Conservation (phyloP, 768 basidiomycete genomes). For the Naganishia vishniacii region DNA sequence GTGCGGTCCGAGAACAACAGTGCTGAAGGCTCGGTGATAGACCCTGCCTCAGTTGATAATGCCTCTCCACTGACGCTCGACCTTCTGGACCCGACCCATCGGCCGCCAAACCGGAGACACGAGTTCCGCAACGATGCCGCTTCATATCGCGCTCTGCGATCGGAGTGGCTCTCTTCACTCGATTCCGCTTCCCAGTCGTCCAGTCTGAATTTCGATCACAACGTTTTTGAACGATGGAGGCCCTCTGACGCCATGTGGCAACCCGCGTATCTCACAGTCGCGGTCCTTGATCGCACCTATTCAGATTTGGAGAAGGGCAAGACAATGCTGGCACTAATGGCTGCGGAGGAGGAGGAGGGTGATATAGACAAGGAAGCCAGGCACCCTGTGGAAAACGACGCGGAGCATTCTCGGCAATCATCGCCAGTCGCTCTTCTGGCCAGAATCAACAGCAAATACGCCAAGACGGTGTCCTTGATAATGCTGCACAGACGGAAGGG, state of each 20-base stretch:
- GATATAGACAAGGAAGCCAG: slow-evolving; percentile 28
- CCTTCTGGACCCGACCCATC: slow-evolving; percentile 28
- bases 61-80: slow-evolving; percentile 13
- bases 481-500: slow-evolving; percentile 42
- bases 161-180: slow-evolving; percentile 22
- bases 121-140: slow-evolving; percentile 28
- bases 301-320: slow-evolving; percentile 32
- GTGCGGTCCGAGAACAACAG: neutral
- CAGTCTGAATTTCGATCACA: neutral
- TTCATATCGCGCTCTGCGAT: neutral
- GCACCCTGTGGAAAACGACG: slow-evolving; percentile 19
- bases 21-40: too few species aligned
- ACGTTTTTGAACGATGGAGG: slow-evolving; percentile 30
- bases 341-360: slow-evolving; percentile 26
- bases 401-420: slow-evolving; percentile 8
- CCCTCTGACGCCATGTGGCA: slow-evolving; percentile 39
- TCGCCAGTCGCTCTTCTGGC: slow-evolving; percentile 35
- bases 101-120: slow-evolving; percentile 37
- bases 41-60: neutral
- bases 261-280: slow-evolving; percentile 36
- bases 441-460: slow-evolving; percentile 40
- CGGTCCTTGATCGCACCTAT: slow-evolving; percentile 38
- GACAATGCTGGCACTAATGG: slow-evolving; percentile 33
- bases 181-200: neutral
- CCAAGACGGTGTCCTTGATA: slow-evolving; percentile 37